phyloP scores from a whole-genome alignment of 352 stramenopile species.

The Globisporangium nodosum region DNA sequence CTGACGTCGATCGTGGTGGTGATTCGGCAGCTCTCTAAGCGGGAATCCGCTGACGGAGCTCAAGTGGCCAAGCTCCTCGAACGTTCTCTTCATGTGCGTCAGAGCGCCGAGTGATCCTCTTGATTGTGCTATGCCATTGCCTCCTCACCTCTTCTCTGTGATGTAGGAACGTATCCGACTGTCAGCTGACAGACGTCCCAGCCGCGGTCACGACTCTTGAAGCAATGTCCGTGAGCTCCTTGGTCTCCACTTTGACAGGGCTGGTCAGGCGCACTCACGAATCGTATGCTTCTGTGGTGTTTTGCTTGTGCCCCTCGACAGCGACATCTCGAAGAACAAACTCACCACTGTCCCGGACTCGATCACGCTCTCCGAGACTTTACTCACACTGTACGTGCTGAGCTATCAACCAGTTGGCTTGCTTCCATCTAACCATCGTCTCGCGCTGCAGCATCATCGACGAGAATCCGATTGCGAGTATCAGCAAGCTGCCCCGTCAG shows the following conservation, averaged over 20 bases:
- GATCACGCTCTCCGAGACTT: conserved; percentile 5
- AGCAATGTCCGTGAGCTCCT: conserved; percentile 1
- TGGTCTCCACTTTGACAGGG: not conserved
- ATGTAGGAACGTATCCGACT: conserved; percentile 7
- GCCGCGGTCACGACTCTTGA: not conserved
- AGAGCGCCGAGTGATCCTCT: not conserved
- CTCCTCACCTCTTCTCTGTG: too few relatives aligned
- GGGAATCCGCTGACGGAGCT: conserved; percentile 1
- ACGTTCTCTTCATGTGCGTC: conserved; percentile 6
- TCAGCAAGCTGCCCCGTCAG: conserved; percentile 1
- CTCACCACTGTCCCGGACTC: conserved; percentile 1
- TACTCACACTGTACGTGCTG: conserved; percentile 6
- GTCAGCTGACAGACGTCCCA: not conserved
- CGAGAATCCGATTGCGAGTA: conserved; percentile 6
- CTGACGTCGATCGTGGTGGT: not conserved
- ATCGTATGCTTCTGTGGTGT: too few relatives aligned
- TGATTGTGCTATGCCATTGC: not conserved
- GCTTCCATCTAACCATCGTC: not conserved
- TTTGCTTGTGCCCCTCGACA: not conserved
- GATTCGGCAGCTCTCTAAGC: not conserved
- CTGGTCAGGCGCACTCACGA: too few relatives aligned
- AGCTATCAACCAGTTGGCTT: too few relatives aligned
- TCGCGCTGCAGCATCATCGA: conserved; percentile 5
- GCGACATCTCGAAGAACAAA: conserved; percentile 7
- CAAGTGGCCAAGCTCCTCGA: conserved; percentile 4